Conservation (phyloP, 2,329 filamentous ascomycete genomes). For the Colletotrichum sidae region DNA sequence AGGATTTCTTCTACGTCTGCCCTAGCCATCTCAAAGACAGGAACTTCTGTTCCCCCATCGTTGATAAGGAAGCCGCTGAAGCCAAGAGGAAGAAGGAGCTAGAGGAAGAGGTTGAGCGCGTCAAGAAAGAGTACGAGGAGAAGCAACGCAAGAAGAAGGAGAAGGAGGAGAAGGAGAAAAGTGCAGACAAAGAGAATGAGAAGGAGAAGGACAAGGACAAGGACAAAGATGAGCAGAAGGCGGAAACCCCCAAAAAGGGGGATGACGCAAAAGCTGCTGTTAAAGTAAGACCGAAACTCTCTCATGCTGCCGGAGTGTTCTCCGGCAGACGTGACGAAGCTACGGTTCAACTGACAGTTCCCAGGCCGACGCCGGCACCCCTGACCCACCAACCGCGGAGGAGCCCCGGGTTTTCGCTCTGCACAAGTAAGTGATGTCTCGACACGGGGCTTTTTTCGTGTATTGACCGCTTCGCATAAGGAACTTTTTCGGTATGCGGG, state of each 20-base stretch:
- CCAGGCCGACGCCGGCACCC: constrained; percentile 54
- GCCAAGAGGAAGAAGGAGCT: constrained; percentile 74
- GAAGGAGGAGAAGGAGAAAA: constrained; percentile 70
- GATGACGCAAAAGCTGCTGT: constrained; percentile 44
- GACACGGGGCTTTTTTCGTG: not conserved
- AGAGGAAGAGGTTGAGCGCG: constrained; percentile 71
- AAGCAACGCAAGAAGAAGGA: constrained; percentile 76
- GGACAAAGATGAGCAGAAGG: constrained; percentile 55
- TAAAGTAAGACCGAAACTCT: constrained; percentile 40
- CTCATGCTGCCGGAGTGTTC: not conserved
- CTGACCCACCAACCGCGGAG: constrained; percentile 63
- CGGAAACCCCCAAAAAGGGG: constrained; percentile 42
- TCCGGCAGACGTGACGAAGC: not conserved
- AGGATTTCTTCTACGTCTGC: constrained; percentile 95
- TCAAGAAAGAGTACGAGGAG: constrained; percentile 84
- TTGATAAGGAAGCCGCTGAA: constrained; percentile 75
- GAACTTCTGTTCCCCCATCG: constrained; percentile 81
- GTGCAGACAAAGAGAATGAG: constrained; percentile 61
- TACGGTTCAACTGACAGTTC: constrained; percentile 45
- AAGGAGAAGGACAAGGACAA: constrained; percentile 59
- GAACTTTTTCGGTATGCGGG: constrained; percentile 86
- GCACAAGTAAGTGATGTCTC: constrained; percentile 29
- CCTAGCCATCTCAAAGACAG: constrained; percentile 83
- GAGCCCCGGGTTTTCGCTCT: constrained; percentile 81
- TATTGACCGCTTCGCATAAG: constrained; percentile 54